These are phyloP conservation scores for Kwoniella botswanensis DNA, from an alignment of 768 basidiomycete genomes.

Conservation along the genomic window DNA sequence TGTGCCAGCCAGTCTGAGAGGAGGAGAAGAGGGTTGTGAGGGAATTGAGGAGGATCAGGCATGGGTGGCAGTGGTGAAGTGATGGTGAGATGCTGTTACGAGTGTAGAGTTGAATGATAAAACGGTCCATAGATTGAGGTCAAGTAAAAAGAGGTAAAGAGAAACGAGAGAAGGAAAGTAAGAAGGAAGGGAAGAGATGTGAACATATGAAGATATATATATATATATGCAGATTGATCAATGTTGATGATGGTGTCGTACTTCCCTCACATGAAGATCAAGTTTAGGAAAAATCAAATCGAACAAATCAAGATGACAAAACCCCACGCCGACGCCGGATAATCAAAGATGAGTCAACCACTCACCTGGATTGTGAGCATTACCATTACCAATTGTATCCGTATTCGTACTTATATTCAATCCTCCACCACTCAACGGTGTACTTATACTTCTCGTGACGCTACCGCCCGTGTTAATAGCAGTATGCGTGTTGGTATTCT, in stretches of 20 bases:
- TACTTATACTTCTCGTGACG: slow-evolving; percentile 51
- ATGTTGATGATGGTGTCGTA: too few relatives aligned
- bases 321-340: not conserved
- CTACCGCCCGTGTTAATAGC: slow-evolving; percentile 4
- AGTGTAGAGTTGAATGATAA: not conserved
- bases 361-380: slow-evolving; percentile 2
- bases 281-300: not conserved
- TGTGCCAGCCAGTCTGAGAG: not conserved
- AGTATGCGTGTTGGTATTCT: slow-evolving; percentile 3
- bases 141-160: too few relatives aligned
- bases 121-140: too few relatives aligned
- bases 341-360: not conserved
- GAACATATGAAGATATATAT: too few relatives aligned
- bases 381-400: not conserved
- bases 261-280: too few relatives aligned
- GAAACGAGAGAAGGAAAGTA: too few relatives aligned
- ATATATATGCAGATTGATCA: too few relatives aligned
- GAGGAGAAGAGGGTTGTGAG: not conserved
- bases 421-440: slow-evolving; percentile 32
- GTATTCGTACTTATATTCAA: slow-evolving; percentile 2
- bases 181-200: too few relatives aligned
- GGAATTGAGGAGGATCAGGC: not conserved
- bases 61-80: not conserved
- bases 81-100: not conserved
- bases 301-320: not conserved